Base-by-base conservation (phyloP, 208 protist genomes). In the Trypanosoma platydactyli region DNA sequence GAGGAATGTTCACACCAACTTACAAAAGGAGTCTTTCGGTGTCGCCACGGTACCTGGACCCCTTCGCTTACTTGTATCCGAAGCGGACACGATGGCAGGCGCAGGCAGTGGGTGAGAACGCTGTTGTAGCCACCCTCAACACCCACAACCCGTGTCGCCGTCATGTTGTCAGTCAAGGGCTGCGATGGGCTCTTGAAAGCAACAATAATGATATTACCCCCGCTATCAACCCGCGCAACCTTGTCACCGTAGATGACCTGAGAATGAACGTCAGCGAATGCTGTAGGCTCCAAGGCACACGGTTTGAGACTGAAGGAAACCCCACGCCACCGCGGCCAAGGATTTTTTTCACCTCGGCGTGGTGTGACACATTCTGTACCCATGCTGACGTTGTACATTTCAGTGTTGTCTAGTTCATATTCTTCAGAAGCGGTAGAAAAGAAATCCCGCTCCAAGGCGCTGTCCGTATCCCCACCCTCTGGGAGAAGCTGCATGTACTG, bases 191-290 rank as follows among this genome's bases (percentile, higher is more conserved):
- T 33, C 42, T 53, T 38, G n/a, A 79, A 56, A 13, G 58, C 73
- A 20, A 74, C 53, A 15, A 74, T 69, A 30, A 62, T 63, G 45
- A 91, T 76, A 53, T 81, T 74, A 0, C 85, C 73, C 24, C 73
- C 65, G 13, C 60, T 50, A 51, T 84, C 85, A 1, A 66, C 73
- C 46, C 85, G 85, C n/a, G 56, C 69, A 58, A 80, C 71, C 7
- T 60, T 49, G 20, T 73, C 64, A 25, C 50, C 58, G 44, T 65
- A 76, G 16, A 46, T 29, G 4, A 49, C 30, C 29, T 71, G 67
- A 16, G 58, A 40, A 35, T 66, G 61, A 24, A 76, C 55, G n/a
- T 12, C 35, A 4, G 50, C 56, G 48, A 67, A 54, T 1, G 58
- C 49, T 0, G 64, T 49, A 11, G 71, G 71, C 48, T 76, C 71